Evolutionary conservation across 2,329 filamentous ascomycete species (phyloP), one percentile per base, ranked within the genome.

Genomic region (Fusarium marasasianum): DNA sequence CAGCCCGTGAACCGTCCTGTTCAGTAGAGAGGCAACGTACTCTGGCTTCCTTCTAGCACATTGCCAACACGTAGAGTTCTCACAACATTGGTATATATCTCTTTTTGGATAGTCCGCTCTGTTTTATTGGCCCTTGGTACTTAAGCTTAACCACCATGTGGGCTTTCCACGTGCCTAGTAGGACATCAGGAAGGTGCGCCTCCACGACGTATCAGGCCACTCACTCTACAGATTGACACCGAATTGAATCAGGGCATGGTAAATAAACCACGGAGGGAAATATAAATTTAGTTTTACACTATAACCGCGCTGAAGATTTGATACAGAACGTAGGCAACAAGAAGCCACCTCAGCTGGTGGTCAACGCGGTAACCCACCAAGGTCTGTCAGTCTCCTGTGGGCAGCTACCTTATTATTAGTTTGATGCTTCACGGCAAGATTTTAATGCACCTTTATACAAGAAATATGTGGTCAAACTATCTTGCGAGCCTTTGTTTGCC

Each of bases 21-120:
- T 6, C 5, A 38, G 4, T 6, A 18, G 2, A 38, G 18, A 38
- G 37, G 37, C 17, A 38, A 20, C 3, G 33, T 12, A 7, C n/a
- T 44, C 15, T 24, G 0, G 12, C 11, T 10, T 13, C 43, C 24
- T 9, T 9, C 18, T 5, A 45, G n/a, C 17, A 45, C 8, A 18
- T 6, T 5, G 10, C 18, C 3, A 47, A 7, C 13, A 11, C 24
- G 10, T 9, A 29, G 4, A 35, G 3, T 47, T 47, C 8, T 10
- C 13, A 12, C 4, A 15, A 1, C 0, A 8, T 47, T 9, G 14
- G 4, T 1, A 9, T 0, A n/a, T n/a, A 26, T 26, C 17, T 18
- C 44, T 4, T 45, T 45, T 45, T 13, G 24, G 24, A 45, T 2
- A 20, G 11, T 6, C 0, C 0, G 4, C 8, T 24, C 8, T 45